Evolutionary conservation across 441 rosid genomes (phyloP), one percentile per base, ranked within the genome.

Genomic region (Theobroma grandiflorum): DNA sequence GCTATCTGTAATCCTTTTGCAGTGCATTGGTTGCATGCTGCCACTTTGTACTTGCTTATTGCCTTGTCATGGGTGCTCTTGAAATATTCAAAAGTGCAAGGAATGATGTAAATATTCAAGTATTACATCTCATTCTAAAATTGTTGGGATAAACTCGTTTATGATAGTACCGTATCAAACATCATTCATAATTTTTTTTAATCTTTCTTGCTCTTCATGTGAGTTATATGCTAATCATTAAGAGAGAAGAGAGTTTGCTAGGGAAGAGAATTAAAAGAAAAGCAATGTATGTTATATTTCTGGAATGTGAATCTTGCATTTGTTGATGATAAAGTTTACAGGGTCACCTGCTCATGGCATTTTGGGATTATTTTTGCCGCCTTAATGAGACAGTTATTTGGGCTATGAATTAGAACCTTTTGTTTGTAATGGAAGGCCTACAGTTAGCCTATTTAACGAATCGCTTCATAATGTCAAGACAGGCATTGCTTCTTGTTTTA

Each of bases 31-130:
- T 43, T 14, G 52, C 4, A 0, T 26, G 65, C 33, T 58, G 53
- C 50, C 49, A 7, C 58, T 37, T 64, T 35, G 4, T 37, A 15
- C 68, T 62, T 12, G n/a, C 10, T 71, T 71, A 33, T 49, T 71
- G 11, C 74, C 43, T 72, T 11, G 8, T 11, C 35, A 37, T 12
- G 33, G 76, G 16, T 72, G 76, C 37, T 55, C 61, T 71, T 16
- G 61, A 35, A 33, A 71, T n/a, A 8, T 52, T 50, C 31, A 35
- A 50, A 72, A 8, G 62, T 33, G 45, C 62, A 16, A 3, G 20
- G 31, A 52, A 71, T 50, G 4, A 52, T 71, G 75, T 4, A 71
- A 71, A 50, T 49, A 7, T 55, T 45, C 74, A 70, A 65, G 16
- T 33, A 50, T 33, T 71, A 50, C 40, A 49, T 8, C 59, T 12